A percentile compares a stretch with the other conserved stretches of the same genome.
Conservation (phyloP, 495 filamentous ascomycete species). For the Penicillium odoratum region DNA sequence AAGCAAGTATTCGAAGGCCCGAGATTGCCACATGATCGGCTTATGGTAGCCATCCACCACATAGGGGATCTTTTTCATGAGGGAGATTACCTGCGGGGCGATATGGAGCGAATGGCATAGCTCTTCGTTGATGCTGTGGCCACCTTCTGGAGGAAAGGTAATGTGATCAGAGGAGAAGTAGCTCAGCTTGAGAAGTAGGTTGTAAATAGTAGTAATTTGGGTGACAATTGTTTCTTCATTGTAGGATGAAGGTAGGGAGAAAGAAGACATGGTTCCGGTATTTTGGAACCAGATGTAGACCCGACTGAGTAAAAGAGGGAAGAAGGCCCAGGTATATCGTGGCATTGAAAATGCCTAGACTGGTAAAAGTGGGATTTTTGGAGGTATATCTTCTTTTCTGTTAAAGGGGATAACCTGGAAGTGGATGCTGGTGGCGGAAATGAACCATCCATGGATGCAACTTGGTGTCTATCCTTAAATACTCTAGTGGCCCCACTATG, state of each 20-base stretch:
- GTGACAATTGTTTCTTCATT: slow-evolving; percentile 5
- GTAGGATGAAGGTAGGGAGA: background rate
- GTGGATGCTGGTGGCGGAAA: no score
- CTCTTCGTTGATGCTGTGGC: slow-evolving; percentile 6
- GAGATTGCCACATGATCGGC: slow-evolving; percentile 4
- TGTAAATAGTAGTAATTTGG: slow-evolving; percentile 6
- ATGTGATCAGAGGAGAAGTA: background rate
- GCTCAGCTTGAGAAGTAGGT: slow-evolving; percentile 7
- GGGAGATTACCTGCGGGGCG: slow-evolving; percentile 1
- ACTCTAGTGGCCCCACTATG: no score
- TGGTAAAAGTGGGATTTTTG: no score
- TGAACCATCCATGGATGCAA: no score
- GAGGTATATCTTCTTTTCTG: no score
- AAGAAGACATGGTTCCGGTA: background rate
- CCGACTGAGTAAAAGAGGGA: background rate
- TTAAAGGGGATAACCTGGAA: no score
- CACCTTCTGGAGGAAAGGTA: slow-evolving; percentile 3
- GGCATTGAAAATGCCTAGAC: background rate
- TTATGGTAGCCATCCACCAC: background rate
- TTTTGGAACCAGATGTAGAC: background rate
- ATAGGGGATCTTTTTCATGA: slow-evolving; percentile 9
- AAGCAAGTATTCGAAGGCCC: background rate
- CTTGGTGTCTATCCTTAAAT: no score
- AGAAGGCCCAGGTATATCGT: background rate
- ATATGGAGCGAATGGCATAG: slow-evolving; percentile 4